Percentiles rank a stretch among this genome's conserved stretches.
Conservation (phyloP, 495 filamentous ascomycete genomes). For the Xylaria flabelliformis region DNA sequence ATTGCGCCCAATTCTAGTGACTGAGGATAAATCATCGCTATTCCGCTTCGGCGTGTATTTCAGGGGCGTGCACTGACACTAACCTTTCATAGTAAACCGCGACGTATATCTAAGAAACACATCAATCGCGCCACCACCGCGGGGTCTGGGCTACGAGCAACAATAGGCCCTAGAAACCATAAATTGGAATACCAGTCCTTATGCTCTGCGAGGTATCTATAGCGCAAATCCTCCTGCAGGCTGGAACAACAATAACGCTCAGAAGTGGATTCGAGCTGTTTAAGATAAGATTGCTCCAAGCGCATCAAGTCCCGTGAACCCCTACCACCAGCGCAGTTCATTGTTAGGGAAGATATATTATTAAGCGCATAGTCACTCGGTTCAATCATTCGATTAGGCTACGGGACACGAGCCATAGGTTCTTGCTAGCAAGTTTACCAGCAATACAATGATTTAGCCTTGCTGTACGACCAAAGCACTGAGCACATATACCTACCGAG, state of each 20-base stretch:
- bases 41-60: background rate
- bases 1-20: background rate
- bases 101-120: conserved; percentile 36
- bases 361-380: background rate
- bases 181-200: background rate
- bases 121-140: conserved; percentile 32
- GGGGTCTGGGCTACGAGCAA: conserved; percentile 21
- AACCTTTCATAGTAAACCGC: conserved; percentile 25
- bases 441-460: background rate
- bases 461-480: background rate
- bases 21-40: background rate
- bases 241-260: background rate
- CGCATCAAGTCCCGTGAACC: background rate
- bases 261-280: background rate
- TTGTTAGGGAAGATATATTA: background rate
- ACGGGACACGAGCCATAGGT: background rate
- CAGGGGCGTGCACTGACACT: background rate
- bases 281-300: background rate
- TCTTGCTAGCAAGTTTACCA: background rate
- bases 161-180: too few relatives aligned
- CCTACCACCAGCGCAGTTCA: background rate
- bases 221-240: background rate
- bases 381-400: background rate
- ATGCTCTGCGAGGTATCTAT: background rate
- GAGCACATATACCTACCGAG: background rate